Evolutionary conservation across 768 basidiomycete genomes (phyloP), one percentile per base, ranked within the genome.

Genomic region (Lanmaoa rubissima): DNA sequence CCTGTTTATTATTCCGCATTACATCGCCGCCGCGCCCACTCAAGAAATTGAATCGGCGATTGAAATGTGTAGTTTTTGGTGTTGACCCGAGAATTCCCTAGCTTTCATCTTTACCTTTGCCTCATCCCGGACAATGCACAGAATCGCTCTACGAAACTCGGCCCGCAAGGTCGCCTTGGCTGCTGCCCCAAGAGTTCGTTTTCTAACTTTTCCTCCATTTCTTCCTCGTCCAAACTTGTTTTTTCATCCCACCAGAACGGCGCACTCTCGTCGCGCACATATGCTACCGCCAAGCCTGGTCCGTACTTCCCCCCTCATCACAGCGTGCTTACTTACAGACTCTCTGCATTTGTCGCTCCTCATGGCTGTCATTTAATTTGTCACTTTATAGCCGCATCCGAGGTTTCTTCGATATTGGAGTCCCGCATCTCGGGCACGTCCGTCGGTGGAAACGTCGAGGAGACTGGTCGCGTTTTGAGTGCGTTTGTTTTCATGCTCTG

Each of bases 211-310:
- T 64, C 55, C 39, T 19, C 16, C 53, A 9, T 39, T 24, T 4
- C 19, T 31, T 52, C 43, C 63, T 21, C 47, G 51, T 49, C 48
- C 49, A 17, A 61, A 47, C 57, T 11, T 51, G 28, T 53, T 60
- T 54, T 51, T 63, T 48, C 41, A 1, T 47, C 48, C 12, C 53
- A 50, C 44, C 59, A 80, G 77, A 79, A 72, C 51, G 28, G 62
- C 69, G 77, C 78, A 58, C 78, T 81, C 66, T 75, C 80, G 56
- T 75, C 86, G 71, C 92, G 96, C 72, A 81, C 89, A 61, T 99
- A 99, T 81, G 97, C 97, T 66, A 94, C 96, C 67, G 95, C 95
- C 69, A 99, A 99, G 81, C 87, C 97, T 77, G 91, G 95, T 98
- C 64, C 63, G 90, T 74, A 36, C 49, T 54, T 42, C 38, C 26